Conservation (phyloP, 2,329 filamentous ascomycete species). For the Fusarium sp. region DNA sequence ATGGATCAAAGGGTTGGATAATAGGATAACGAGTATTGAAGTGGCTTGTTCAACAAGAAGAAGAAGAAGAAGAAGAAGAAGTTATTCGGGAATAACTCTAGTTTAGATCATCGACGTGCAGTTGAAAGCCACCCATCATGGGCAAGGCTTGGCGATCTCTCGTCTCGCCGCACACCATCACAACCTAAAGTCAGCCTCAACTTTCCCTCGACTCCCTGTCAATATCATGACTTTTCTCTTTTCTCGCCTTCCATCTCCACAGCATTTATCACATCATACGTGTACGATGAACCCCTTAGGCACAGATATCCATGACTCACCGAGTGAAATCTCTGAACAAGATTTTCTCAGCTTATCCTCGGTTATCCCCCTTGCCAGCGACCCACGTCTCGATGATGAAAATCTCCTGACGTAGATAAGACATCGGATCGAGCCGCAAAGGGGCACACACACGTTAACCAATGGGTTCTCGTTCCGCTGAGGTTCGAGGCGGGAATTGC, state of each 20-base stretch:
- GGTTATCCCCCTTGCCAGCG: constrained; percentile 28
- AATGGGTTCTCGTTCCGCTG: constrained; percentile 20
- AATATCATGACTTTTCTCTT: not conserved
- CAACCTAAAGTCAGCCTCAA: constrained; percentile 18
- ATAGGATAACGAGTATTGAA: not conserved
- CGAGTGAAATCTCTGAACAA: not conserved
- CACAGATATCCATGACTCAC: not conserved
- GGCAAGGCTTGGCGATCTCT: constrained; percentile 22
- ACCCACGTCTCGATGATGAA: constrained; percentile 15
- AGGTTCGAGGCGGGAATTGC: constrained; percentile 33
- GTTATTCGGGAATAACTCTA: not conserved
- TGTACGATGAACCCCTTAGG: not conserved
- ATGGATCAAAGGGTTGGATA: no score
- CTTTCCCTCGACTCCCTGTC: not conserved
- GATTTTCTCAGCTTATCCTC: constrained; percentile 33
- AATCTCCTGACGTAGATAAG: constrained; percentile 33
- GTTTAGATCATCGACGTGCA: not conserved
- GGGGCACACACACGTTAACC: constrained; percentile 12
- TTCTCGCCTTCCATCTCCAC: not conserved
- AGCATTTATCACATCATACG: not conserved
- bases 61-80: not conserved
- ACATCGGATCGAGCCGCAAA: constrained; percentile 32
- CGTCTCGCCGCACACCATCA: not conserved
- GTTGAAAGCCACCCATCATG: not conserved
- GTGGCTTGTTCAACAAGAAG: rapidly evolving